Base-by-base conservation (phyloP, 2,329 filamentous ascomycete species). In the Graphilbum fragrans region DNA sequence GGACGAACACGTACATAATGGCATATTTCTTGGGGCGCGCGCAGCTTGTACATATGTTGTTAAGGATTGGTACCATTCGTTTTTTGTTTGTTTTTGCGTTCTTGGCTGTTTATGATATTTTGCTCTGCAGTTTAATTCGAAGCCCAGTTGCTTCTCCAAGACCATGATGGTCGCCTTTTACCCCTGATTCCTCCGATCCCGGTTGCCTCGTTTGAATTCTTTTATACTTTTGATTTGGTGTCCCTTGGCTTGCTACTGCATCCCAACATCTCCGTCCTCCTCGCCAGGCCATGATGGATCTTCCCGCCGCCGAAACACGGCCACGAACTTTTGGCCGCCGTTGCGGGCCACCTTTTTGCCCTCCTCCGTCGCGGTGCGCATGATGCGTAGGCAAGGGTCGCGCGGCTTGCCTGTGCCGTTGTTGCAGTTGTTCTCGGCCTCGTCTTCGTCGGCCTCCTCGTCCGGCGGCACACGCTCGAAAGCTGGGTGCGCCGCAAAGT, bases 321-420 rank as follows among this genome's bases (percentile, higher is more conserved):
- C 90, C 37, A 96, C 82, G 62, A 83, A 94, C 63, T 96, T 98
- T 56, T 78, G 75, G 0, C 92, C 92, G 34, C 84, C 77, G 62
- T 96, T 94, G 56, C 92, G 76, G 52, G 80, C 77, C 14, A 98
- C 92, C 66, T 98, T 98, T 68, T 94, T 95, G 27, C 88, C 86
- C 65, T 98, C 93, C 60, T 98, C 92, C 4, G 93, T 98, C 64
- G 92, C 87, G 29, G 71, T 73, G 54, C 65, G 71, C 85, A 92
- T 93, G 41, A 83, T 68, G 43, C 63, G 63, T 7, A 90, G 82
- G 56, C 82, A 86, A 48, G 76, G 69, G 57, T 90, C 46, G 23
- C 63, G 66, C 44, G 80, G 74, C 52, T 77, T 69, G 46, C 85
- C 81, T 46, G 75, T 73, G 45, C 78, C 74, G 0, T 70, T 7